Percentiles rank a stretch among this genome's conserved stretches.
Conservation (phyloP, 2,329 filamentous ascomycete genomes). For the Harringtonia lauricola region DNA sequence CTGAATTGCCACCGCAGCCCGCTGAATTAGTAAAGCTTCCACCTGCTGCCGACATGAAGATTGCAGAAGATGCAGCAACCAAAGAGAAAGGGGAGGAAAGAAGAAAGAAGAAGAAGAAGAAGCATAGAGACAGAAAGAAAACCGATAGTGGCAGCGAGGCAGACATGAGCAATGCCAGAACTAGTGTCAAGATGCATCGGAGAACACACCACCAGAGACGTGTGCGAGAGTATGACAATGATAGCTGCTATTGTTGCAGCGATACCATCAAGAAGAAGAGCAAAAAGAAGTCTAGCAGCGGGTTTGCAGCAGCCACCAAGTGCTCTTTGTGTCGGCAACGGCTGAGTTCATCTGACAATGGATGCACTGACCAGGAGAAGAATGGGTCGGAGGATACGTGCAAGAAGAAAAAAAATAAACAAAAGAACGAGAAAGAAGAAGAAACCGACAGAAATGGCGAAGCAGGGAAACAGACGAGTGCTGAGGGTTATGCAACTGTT, state of each 20-base stretch:
- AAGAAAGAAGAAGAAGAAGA: not conserved
- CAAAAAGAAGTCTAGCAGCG: too few species aligned
- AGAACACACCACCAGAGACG: not conserved
- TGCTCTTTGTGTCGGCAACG: too few species aligned
- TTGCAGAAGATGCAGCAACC: too few species aligned
- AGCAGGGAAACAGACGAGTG: not conserved
- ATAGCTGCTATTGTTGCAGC: not conserved
- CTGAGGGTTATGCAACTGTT: not conserved
- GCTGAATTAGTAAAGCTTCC: too few species aligned
- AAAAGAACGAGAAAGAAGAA: not conserved
- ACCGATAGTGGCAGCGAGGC: not conserved
- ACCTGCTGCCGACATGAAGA: too few species aligned
- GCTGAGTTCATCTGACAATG: too few species aligned
- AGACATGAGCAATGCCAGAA: not conserved
- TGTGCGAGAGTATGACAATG: too few species aligned
- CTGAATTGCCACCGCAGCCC: too few species aligned
- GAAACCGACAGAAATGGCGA: not conserved
- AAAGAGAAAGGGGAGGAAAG: not conserved
- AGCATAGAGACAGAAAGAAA: not conserved
- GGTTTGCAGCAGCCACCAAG: too few species aligned
- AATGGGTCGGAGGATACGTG: not conserved
- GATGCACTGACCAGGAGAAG: not conserved
- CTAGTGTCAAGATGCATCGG: too few species aligned
- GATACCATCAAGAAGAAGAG: too few species aligned
- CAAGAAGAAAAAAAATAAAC: not conserved